Percentiles rank a stretch among this genome's conserved stretches.
Evolutionary conservation across 139 green algal genomes (phyloP).

Genomic region (Closterium sp.): DNA sequence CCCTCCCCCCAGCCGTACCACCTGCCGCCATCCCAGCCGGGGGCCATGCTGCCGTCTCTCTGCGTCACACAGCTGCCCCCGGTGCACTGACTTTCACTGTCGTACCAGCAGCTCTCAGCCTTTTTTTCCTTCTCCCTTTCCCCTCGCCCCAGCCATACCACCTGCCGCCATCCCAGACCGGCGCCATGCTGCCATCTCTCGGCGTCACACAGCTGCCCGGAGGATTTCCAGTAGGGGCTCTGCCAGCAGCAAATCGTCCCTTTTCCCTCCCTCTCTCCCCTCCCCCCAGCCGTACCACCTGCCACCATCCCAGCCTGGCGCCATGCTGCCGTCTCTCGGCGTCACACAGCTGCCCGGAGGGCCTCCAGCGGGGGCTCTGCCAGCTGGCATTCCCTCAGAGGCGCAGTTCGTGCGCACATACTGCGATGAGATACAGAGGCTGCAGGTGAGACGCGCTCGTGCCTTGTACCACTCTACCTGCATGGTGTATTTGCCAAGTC

Average conservation of each 20-base stretch:
- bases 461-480: too few species aligned
- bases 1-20: conserved; percentile 65
- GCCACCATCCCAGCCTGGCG: conserved; percentile 28
- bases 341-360: not conserved
- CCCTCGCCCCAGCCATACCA: conserved; percentile 64
- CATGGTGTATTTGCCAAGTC: too few species aligned
- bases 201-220: too few species aligned
- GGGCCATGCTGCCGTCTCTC: not conserved
- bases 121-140: too few species aligned
- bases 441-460: too few species aligned
- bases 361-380: conserved; percentile 20
- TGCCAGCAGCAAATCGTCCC: too few species aligned
- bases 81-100: too few species aligned
- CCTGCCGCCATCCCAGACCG: conserved; percentile 43
- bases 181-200: too few species aligned
- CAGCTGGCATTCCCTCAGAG: conserved; percentile 77
- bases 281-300: conserved; percentile 70
- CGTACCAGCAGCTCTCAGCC: too few species aligned
- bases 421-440: conserved; percentile 45
- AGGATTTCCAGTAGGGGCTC: too few species aligned
- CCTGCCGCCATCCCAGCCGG: conserved; percentile 54
- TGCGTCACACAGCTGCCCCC: not conserved
- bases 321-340: not conserved
- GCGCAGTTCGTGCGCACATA: conserved; percentile 75
- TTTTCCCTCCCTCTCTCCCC: too few species aligned